A percentile compares a stretch with the other conserved stretches of the same genome.
phyloP scores from a whole-genome alignment of 1,284 basidiomycete genomes.

The Leccinum fuscescens region DNA sequence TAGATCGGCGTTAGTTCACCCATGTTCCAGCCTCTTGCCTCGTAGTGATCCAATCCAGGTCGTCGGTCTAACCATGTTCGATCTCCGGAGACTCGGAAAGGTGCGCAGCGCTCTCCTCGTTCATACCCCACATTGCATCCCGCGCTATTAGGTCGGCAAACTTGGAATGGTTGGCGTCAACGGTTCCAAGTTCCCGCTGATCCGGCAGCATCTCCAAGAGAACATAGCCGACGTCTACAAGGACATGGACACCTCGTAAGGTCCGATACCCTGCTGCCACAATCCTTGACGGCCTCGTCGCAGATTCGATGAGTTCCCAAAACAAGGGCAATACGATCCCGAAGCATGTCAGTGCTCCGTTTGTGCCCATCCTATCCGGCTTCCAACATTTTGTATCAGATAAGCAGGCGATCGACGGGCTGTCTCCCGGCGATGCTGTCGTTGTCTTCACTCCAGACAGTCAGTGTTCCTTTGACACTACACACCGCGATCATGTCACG shows the following conservation, averaged over 20 bases:
- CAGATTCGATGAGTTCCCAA: slow-evolving; percentile 80
- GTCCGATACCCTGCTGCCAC: neutral
- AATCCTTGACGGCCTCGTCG: slow-evolving; percentile 3
- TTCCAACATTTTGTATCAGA: slow-evolving; percentile 46
- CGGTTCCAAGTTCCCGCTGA: slow-evolving; percentile 83
- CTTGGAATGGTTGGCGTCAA: slow-evolving; percentile 83
- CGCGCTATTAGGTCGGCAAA: slow-evolving; percentile 51
- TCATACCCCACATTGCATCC: neutral
- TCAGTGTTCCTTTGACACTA: slow-evolving; percentile 36
- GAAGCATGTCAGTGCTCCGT: slow-evolving; percentile 69
- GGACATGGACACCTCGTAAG: slow-evolving; percentile 78
- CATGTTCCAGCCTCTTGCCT: slow-evolving; percentile 1
- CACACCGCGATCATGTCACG: neutral
- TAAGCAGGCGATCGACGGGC: slow-evolving; percentile 79
- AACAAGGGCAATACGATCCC: slow-evolving; percentile 64
- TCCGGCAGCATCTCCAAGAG: slow-evolving; percentile 76
- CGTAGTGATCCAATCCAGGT: slow-evolving; percentile 51
- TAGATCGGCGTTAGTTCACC: slow-evolving; percentile 63
- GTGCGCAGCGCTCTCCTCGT: slow-evolving; percentile 37
- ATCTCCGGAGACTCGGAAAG: slow-evolving; percentile 83
- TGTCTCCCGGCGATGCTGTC: slow-evolving; percentile 82
- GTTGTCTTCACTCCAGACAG: slow-evolving; percentile 88
- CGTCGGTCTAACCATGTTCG: slow-evolving; percentile 87
- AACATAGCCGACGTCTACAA: slow-evolving; percentile 86
- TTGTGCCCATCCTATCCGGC: neutral